These are phyloP conservation scores for Martensiomyces pterosporus DNA, from an alignment of 192 early-diverging fungal species.

Conservation along the genomic window DNA sequence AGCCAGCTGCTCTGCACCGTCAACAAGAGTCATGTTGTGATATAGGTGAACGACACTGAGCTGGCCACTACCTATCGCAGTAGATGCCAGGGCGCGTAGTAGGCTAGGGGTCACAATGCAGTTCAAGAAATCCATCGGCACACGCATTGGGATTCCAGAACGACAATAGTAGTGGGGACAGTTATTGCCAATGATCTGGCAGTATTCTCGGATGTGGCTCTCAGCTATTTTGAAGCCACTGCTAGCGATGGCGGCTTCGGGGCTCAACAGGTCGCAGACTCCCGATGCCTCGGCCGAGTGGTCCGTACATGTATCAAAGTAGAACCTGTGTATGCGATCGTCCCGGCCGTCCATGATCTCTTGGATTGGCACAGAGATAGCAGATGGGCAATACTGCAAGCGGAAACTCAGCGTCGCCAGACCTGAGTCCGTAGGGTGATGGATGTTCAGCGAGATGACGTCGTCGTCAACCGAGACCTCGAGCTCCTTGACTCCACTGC, in stretches of 20 bases:
- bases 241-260: not conserved
- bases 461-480: conserved; percentile 31
- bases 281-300: conserved; percentile 3
- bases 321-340: conserved; percentile 6
- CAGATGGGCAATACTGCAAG: too few relatives aligned
- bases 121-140: conserved; percentile 90
- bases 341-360: too few relatives aligned
- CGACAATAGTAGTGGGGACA: conserved; percentile 52
- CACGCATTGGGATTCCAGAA: conserved; percentile 50
- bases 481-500: conserved; percentile 17
- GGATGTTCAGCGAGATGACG: conserved; percentile 51
- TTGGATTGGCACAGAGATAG: too few relatives aligned
- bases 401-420: too few relatives aligned
- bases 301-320: conserved; percentile 7
- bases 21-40: conserved; percentile 72
- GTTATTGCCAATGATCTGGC: conserved; percentile 67
- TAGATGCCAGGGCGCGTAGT: conserved; percentile 73
- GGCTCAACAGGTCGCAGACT: conserved; percentile 3
- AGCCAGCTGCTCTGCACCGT: conserved; percentile 55
- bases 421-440: not conserved
- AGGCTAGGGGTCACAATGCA: conserved; percentile 72
- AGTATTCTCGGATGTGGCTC: conserved; percentile 79
- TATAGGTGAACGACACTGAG: conserved; percentile 81
- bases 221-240: conserved; percentile 44
- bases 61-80: conserved; percentile 81